Percentiles rank a stretch among this genome's conserved stretches.
phyloP scores from a whole-genome alignment of 2,329 filamentous ascomycete species.

The Daldinia sp. region DNA sequence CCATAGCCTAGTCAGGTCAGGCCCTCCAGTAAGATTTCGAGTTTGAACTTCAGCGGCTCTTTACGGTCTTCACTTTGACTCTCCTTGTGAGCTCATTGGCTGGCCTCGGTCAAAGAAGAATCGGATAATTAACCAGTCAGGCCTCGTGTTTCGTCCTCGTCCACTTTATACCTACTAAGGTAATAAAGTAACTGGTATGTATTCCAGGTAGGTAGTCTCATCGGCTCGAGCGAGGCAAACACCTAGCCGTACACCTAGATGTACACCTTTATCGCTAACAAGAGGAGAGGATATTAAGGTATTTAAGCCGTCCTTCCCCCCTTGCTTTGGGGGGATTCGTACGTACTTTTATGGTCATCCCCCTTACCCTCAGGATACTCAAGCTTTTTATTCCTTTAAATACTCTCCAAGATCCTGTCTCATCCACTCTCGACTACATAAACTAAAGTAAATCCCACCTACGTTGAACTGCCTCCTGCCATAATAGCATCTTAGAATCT shows the following conservation, averaged over 20 bases:
- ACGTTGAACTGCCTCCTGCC: conserved; percentile 3
- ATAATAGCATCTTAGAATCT: neutral
- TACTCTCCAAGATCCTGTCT: neutral
- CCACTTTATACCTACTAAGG: conserved; percentile 17
- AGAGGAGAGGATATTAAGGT: conserved; percentile 12
- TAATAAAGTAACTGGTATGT: neutral
- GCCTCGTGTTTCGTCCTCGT: conserved; percentile 19
- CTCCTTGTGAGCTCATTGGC: conserved; percentile 23
- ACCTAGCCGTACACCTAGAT: conserved; percentile 18
- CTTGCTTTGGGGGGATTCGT: conserved; percentile 5
- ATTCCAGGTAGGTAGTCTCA: conserved; percentile 19
- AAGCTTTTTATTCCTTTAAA: neutral
- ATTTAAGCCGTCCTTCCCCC: conserved; percentile 26
- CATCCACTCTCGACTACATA: conserved; percentile 3
- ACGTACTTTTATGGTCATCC: conserved; percentile 11
- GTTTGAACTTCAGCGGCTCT: conserved; percentile 27
- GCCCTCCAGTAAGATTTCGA: conserved; percentile 11
- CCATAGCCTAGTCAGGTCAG: conserved; percentile 15
- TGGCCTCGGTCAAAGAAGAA: conserved; percentile 18
- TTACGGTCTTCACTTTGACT: conserved; percentile 14
- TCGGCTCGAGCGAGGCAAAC: conserved; percentile 24
- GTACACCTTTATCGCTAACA: conserved; percentile 6
- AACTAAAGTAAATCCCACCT: conserved; percentile 3
- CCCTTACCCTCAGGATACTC: conserved; percentile 5
- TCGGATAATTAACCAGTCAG: conserved; percentile 21